Evolutionary conservation across 2,329 filamentous ascomycete genomes (phyloP), one percentile per base, ranked within the genome.

Genomic region (Dothideomycetidae sp.): DNA sequence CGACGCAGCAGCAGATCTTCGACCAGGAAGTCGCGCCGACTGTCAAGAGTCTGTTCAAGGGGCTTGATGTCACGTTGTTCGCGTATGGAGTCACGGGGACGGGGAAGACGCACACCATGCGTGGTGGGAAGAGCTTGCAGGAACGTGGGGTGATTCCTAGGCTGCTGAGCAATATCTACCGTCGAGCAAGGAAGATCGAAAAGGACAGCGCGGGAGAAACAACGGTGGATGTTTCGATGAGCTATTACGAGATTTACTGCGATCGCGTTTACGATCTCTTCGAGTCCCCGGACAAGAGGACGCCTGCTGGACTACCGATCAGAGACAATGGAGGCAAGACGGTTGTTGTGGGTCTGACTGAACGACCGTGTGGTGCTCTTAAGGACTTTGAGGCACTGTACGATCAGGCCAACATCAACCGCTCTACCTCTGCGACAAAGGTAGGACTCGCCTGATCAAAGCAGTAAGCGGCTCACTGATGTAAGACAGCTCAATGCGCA

Each of bases 201-300:
- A 90, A 88, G 58, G 85, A 93, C 51, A 71, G 76, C 2, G 66
- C 68, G 3, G 81, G 77, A 9, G 64, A 74, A 36, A 86, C 78
- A 0, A 68, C 64, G 2, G 81, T 92, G 14, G 64, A 73, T 5
- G 82, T 93, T 11, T 68, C 74, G 10, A 69, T 94, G 51, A 86
- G 82, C 17, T 94, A 94, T 61, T 93, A 93, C 61, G 86, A 94
- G 57, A 93, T 94, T 47, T 94, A 94, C 61, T 93, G 92, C 57
- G 86, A 94, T 63, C 88, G 88, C 55, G 85, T 93, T 13, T 93
- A 78, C 52, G 86, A 94, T 55, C 65, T 94, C 19, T 83, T 94
- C 47, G 82, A 93, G 55, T 68, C 84, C 0, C 80, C 78, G 0
- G 86, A 94, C 56, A 92, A 85, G 63, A 79, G 90, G 35, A 85